phyloP scores from a whole-genome alignment of 768 basidiomycete genomes.

The Lactarius indigo region DNA sequence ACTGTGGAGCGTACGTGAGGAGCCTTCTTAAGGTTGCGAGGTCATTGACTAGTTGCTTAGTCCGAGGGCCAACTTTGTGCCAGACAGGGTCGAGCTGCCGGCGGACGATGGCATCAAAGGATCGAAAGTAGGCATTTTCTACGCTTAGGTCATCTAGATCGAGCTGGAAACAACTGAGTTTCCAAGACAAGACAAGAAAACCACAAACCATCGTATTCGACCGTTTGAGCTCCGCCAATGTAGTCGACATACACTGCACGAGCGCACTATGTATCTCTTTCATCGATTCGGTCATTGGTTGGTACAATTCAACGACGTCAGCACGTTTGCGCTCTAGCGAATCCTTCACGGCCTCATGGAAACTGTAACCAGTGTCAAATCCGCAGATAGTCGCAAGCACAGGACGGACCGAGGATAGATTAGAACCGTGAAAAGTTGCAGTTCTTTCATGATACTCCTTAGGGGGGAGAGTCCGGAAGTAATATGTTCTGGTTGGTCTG shows the following conservation, averaged over 20 bases:
- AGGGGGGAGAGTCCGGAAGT: slow-evolving; percentile 90
- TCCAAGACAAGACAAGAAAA: background rate
- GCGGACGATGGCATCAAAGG: slow-evolving; percentile 86
- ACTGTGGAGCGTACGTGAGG: slow-evolving; percentile 53
- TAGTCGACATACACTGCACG: slow-evolving; percentile 90
- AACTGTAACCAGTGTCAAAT: slow-evolving; percentile 46
- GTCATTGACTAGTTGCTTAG: slow-evolving; percentile 88
- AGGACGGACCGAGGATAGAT: slow-evolving; percentile 79
- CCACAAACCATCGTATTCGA: slow-evolving; percentile 64
- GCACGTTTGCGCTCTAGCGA: slow-evolving; percentile 80
- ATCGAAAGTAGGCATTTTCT: slow-evolving; percentile 90
- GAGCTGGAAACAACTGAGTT: slow-evolving; percentile 48
- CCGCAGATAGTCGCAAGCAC: background rate
- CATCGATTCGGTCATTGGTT: slow-evolving; percentile 83
- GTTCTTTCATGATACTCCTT: slow-evolving; percentile 87
- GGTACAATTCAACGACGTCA: slow-evolving; percentile 89
- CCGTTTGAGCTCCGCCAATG: slow-evolving; percentile 84
- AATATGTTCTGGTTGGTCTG: slow-evolving; percentile 94
- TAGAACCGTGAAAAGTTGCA: slow-evolving; percentile 84
- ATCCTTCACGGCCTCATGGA: slow-evolving; percentile 83
- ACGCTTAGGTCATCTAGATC: slow-evolving; percentile 92
- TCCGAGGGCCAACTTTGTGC: slow-evolving; percentile 93
- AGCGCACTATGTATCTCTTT: slow-evolving; percentile 88
- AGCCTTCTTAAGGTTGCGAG: slow-evolving; percentile 81
- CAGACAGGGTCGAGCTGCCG: slow-evolving; percentile 90